Conservation (phyloP, 2,329 filamentous ascomycete species). For the Colletotrichum orbiculare region DNA sequence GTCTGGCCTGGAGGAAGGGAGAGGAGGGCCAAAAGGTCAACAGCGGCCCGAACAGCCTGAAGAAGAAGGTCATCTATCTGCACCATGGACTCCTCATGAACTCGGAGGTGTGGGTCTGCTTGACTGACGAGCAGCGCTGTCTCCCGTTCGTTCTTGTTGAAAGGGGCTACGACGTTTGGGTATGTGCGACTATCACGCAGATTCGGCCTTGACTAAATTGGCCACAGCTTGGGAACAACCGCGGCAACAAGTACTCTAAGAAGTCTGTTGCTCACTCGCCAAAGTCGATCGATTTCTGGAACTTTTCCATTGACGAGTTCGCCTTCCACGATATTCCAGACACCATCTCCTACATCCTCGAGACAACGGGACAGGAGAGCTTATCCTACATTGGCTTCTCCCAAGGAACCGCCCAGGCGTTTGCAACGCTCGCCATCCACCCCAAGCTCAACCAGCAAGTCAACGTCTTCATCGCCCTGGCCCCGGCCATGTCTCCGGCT, state of each 20-base stretch:
- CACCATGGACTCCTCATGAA: slow-evolving; percentile 99
- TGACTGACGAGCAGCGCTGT: slow-evolving; percentile 86
- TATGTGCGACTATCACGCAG: slow-evolving; percentile 53
- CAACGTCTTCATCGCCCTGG: slow-evolving; percentile 95
- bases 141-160: slow-evolving; percentile 91
- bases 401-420: slow-evolving; percentile 96
- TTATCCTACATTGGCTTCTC: slow-evolving; percentile 98
- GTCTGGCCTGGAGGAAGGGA: slow-evolving; percentile 83
- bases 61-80: slow-evolving; percentile 90
- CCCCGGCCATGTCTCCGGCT: slow-evolving; percentile 95
- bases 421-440: slow-evolving; percentile 92
- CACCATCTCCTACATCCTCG: slow-evolving; percentile 90
- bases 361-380: slow-evolving; percentile 82
- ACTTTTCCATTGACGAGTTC: slow-evolving; percentile 98
- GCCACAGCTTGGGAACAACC: slow-evolving; percentile 87
- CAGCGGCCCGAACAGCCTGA: slow-evolving; percentile 71
- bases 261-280: slow-evolving; percentile 85
- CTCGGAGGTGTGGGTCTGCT: slow-evolving; percentile 96
- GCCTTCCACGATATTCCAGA: slow-evolving; percentile 98
- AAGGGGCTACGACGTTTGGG: slow-evolving; percentile 95
- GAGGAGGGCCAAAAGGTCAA: slow-evolving; percentile 87
- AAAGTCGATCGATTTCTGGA: slow-evolving; percentile 85
- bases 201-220: slow-evolving; percentile 38
- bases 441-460: slow-evolving; percentile 92
- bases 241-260: slow-evolving; percentile 99